phyloP scores from a whole-genome alignment of 1,139 yeast species.

The Suhomyces choctaworum region DNA sequence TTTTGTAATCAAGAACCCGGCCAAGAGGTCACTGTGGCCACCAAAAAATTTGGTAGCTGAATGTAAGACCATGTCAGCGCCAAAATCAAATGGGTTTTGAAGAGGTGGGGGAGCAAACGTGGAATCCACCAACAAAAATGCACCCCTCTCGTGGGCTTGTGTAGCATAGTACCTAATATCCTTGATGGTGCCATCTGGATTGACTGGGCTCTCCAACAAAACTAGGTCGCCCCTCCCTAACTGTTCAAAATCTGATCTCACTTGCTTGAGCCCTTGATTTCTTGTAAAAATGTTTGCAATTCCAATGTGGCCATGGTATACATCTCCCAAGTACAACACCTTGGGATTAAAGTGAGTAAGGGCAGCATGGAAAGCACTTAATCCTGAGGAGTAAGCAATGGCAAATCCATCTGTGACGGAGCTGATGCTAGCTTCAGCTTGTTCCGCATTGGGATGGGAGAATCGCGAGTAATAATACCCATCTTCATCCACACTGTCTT shows the following conservation, averaged over 20 bases:
- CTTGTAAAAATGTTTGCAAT: slow-evolving; percentile 64
- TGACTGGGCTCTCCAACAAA: slow-evolving; percentile 85
- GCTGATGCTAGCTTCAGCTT: slow-evolving; percentile 68
- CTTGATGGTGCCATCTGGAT: slow-evolving; percentile 74
- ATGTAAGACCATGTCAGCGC: slow-evolving; percentile 83
- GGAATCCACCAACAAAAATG: slow-evolving; percentile 71
- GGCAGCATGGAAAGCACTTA: slow-evolving; percentile 79
- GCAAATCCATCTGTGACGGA: slow-evolving; percentile 58
- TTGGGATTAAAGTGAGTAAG: slow-evolving; percentile 74
- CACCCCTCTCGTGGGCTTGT: slow-evolving; percentile 70
- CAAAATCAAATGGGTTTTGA: slow-evolving; percentile 74
- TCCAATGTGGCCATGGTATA: slow-evolving; percentile 84
- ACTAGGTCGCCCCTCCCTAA: slow-evolving; percentile 70
- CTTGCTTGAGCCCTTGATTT: slow-evolving; percentile 56
- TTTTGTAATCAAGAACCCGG: slow-evolving; percentile 74
- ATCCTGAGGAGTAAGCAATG: slow-evolving; percentile 69
- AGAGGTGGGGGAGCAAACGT: slow-evolving; percentile 95
- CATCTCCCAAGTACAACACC: slow-evolving; percentile 69
- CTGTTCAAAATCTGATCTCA: slow-evolving; percentile 41
- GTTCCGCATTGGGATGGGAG: slow-evolving; percentile 68
- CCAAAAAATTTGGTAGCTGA: slow-evolving; percentile 92
- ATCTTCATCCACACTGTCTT: slow-evolving; percentile 4
- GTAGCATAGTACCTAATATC: slow-evolving; percentile 65
- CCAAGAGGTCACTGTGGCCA: slow-evolving; percentile 89
- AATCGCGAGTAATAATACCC: slow-evolving; percentile 59